phyloP scores from a whole-genome alignment of 2,329 filamentous ascomycete genomes.

The Tolypocladium ophioglossoides region DNA sequence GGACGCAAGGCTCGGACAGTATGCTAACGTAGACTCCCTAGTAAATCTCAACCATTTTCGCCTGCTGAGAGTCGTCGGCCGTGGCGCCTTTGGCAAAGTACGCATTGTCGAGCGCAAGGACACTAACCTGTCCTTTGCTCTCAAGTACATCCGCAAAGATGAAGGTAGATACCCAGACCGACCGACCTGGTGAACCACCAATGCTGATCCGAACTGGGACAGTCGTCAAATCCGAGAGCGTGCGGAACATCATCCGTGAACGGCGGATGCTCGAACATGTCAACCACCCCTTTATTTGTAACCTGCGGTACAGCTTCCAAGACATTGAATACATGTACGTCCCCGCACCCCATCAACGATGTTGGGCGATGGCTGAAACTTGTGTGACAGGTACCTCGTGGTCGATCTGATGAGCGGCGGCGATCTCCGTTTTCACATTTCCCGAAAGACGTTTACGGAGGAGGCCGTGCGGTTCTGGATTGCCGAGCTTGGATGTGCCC shows the following conservation, averaged over 20 bases:
- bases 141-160: constrained; percentile 99
- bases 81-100: constrained; percentile 97
- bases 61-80: constrained; percentile 86
- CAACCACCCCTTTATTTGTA: constrained; percentile 96
- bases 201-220: constrained; percentile 5
- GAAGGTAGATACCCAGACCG: constrained; percentile 54
- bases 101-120: constrained; percentile 98
- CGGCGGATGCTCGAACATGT: constrained; percentile 96
- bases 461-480: constrained; percentile 97
- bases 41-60: constrained; percentile 98
- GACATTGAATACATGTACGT: constrained; percentile 96
- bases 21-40: constrained; percentile 23
- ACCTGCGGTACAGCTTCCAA: constrained; percentile 97
- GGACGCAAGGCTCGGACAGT: background rate
- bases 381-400: constrained; percentile 68
- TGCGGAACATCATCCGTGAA: constrained; percentile 96
- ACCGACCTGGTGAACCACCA: constrained; percentile 4
- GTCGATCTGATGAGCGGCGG: constrained; percentile 98
- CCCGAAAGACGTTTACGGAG: constrained; percentile 94
- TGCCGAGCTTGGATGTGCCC: constrained; percentile 80
- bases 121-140: constrained; percentile 81
- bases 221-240: constrained; percentile 96
- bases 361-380: background rate
- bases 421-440: constrained; percentile 94
- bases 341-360: background rate